A percentile compares a stretch with the other conserved stretches of the same genome.
Conservation (phyloP, 306 rosid species). For the Hippophae tibetana region DNA sequence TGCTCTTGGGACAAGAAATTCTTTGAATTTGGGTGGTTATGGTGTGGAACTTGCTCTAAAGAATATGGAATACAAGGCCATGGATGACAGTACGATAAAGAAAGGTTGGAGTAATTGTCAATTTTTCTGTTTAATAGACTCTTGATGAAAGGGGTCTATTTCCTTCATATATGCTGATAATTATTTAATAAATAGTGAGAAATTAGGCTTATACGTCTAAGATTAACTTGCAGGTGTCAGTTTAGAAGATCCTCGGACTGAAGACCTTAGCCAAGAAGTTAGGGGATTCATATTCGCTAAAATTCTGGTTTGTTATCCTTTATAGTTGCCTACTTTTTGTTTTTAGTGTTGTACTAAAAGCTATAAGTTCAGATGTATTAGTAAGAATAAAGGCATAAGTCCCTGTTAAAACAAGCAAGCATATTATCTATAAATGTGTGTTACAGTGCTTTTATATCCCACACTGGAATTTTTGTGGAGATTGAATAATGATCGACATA, state of each 20-base stretch:
- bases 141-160: too few relatives aligned
- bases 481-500: too few relatives aligned
- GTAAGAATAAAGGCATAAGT: too few relatives aligned
- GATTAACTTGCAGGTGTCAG: slow-evolving; percentile 63
- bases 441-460: too few relatives aligned
- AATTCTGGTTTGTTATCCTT: slow-evolving; percentile 68
- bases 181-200: too few relatives aligned
- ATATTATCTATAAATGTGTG: too few relatives aligned
- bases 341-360: not conserved
- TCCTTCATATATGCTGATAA: too few relatives aligned
- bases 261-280: slow-evolving; percentile 99
- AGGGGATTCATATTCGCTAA: slow-evolving; percentile 96
- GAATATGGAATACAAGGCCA: slow-evolving; percentile 98
- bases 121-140: too few relatives aligned
- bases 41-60: slow-evolving; percentile 96
- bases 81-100: slow-evolving; percentile 76
- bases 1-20: slow-evolving; percentile 63
- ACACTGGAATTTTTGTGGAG: too few relatives aligned
- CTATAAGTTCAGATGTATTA: not conserved
- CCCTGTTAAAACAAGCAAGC: too few relatives aligned
- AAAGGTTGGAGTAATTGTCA: slow-evolving; percentile 54
- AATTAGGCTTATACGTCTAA: too few relatives aligned
- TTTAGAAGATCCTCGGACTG: slow-evolving; percentile 88
- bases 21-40: slow-evolving; percentile 91
- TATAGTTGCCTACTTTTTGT: slow-evolving; percentile 10